A percentile compares a stretch with the other conserved stretches of the same genome.
These are phyloP conservation scores for Blastomyces parvus DNA, from an alignment of 2,329 filamentous ascomycete species.

Conservation along the genomic window DNA sequence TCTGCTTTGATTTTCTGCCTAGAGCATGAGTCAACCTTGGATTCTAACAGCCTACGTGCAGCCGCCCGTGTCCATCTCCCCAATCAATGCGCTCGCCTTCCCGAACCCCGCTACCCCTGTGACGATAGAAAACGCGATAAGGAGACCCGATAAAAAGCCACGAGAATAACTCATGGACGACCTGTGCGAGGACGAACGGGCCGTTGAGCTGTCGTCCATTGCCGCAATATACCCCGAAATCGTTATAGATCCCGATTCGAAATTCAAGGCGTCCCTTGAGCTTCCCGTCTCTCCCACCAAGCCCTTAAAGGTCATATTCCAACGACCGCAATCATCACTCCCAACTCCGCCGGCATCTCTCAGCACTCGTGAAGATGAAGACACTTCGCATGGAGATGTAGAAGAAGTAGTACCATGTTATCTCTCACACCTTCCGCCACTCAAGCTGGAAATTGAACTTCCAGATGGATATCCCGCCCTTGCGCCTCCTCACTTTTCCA, in stretches of 20 bases:
- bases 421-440: conserved; percentile 48
- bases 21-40: background rate
- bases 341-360: conserved; percentile 37
- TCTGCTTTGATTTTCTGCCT: background rate
- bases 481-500: conserved; percentile 41
- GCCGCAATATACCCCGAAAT: conserved; percentile 56
- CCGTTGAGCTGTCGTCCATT: conserved; percentile 50
- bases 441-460: conserved; percentile 45
- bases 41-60: background rate
- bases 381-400: conserved; percentile 13
- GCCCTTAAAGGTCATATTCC: conserved; percentile 42
- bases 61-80: background rate
- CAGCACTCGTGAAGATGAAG: conserved; percentile 21
- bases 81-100: background rate
- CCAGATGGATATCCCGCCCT: conserved; percentile 48
- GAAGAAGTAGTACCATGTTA: conserved; percentile 33
- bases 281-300: conserved; percentile 46
- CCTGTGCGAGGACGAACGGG: conserved; percentile 45
- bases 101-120: background rate
- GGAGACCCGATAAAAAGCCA: background rate
- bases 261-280: conserved; percentile 45
- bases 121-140: background rate
- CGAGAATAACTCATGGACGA: conserved; percentile 25
- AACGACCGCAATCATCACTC: conserved; percentile 27
- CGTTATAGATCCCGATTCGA: conserved; percentile 36